A percentile compares a stretch with the other conserved stretches of the same genome.
Evolutionary conservation across 176 grass and related monocot species (phyloP).

Genomic region (bread wheat (Triticum aestivum)): DNA sequence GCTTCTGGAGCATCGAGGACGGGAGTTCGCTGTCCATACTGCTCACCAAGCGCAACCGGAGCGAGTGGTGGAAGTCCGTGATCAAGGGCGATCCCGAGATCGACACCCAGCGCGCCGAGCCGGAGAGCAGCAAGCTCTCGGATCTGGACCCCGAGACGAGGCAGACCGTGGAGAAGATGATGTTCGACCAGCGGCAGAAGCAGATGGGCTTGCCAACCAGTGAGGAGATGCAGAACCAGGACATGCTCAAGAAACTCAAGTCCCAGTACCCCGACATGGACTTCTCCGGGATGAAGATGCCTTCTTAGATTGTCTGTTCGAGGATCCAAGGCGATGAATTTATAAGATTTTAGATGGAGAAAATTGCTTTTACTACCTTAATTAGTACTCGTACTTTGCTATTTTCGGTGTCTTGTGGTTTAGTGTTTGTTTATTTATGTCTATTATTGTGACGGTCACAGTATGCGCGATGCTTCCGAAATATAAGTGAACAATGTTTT

Average conservation of each 20-base stretch:
- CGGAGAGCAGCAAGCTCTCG: slow-evolving; percentile 35
- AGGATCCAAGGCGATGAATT: background rate
- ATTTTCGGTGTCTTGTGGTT: background rate
- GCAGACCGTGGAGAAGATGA: slow-evolving; percentile 47
- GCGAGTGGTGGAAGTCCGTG: slow-evolving; percentile 61
- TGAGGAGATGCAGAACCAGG: slow-evolving; percentile 63
- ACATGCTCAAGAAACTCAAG: slow-evolving; percentile 63
- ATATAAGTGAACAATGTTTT: too few species aligned
- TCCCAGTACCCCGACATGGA: slow-evolving; percentile 56
- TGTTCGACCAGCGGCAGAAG: slow-evolving; percentile 45
- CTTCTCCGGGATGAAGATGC: slow-evolving; percentile 52
- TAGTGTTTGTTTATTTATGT: background rate
- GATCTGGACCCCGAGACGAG: slow-evolving; percentile 58
- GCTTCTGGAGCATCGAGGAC: slow-evolving; percentile 67
- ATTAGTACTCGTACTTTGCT: background rate
- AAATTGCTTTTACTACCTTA: background rate
- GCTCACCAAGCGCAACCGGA: slow-evolving; percentile 62
- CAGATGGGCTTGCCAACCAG: slow-evolving; percentile 56
- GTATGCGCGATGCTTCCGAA: too few species aligned
- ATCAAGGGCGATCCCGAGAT: slow-evolving; percentile 60
- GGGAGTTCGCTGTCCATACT: slow-evolving; percentile 45
- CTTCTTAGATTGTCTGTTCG: background rate
- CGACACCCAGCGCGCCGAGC: slow-evolving; percentile 45
- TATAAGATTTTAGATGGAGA: background rate
- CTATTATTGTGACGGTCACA: too few species aligned